Conservation (phyloP, 2,329 filamentous ascomycete genomes). For the Myriosclerotinia duriaeana region DNA sequence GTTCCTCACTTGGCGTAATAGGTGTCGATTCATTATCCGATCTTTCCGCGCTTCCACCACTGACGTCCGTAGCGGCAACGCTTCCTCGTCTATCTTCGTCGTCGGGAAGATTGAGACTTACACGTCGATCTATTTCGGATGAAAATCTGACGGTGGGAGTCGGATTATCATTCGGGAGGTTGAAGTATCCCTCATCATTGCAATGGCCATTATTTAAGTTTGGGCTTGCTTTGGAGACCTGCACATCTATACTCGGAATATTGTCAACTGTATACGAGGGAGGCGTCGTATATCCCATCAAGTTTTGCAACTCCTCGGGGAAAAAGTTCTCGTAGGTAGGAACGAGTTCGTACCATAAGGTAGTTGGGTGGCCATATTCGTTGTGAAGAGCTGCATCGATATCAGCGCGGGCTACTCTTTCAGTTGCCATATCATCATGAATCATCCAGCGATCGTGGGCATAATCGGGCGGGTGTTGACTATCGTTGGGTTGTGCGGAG, state of each 20-base stretch:
- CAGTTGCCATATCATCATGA: slow-evolving; percentile 80
- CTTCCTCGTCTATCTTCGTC: slow-evolving; percentile 52
- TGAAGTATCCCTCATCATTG: slow-evolving; percentile 42
- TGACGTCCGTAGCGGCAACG: slow-evolving; percentile 50
- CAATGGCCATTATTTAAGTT: slow-evolving; percentile 1
- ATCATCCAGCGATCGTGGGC: slow-evolving; percentile 79
- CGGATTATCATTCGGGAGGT: slow-evolving; percentile 46
- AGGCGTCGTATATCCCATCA: slow-evolving; percentile 43
- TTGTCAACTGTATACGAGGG: slow-evolving; percentile 53
- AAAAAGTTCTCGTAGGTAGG: slow-evolving; percentile 66
- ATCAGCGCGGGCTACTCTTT: slow-evolving; percentile 69
- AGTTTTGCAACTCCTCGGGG: slow-evolving; percentile 39
- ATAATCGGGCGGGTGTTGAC: slow-evolving; percentile 60
- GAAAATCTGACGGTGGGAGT: slow-evolving; percentile 53
- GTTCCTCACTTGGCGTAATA: slow-evolving; percentile 53
- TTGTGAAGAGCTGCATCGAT: slow-evolving; percentile 68
- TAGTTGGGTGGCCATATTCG: slow-evolving; percentile 70
- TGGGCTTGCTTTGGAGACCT: slow-evolving; percentile 22
- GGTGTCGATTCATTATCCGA: slow-evolving; percentile 42
- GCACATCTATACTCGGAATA: slow-evolving; percentile 42
- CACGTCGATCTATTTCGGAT: slow-evolving; percentile 51
- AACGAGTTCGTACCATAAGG: slow-evolving; percentile 92
- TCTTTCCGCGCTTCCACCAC: slow-evolving; percentile 43
- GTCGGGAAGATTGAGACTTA: slow-evolving; percentile 50
- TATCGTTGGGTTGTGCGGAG: slow-evolving; percentile 48